Conservation (phyloP, 192 early-diverging fungal species). For the Gamsiella multidivaricata region DNA sequence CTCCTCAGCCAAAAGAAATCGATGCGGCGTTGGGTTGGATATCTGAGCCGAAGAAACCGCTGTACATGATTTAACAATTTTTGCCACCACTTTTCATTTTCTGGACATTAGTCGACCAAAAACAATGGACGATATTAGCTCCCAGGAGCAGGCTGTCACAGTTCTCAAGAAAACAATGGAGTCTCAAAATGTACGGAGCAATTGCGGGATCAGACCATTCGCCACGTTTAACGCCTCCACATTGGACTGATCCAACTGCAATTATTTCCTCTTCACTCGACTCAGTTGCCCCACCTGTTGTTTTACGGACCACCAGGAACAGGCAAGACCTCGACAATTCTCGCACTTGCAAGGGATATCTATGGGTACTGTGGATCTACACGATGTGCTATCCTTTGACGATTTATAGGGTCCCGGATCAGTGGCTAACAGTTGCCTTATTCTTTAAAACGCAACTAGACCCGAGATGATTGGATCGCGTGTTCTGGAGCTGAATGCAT, state of each 20-base stretch:
- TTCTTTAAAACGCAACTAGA: no score
- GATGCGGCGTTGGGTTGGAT: no score
- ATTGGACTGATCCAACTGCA: not conserved
- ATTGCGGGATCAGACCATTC: not conserved
- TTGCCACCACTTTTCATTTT: conserved; percentile 29
- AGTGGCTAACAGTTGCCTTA: no score
- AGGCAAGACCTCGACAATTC: conserved; percentile 95
- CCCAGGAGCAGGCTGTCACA: conserved; percentile 89
- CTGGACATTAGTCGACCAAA: conserved; percentile 75
- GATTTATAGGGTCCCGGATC: no score
- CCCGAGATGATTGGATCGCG: conserved; percentile 81
- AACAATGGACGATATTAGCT: conserved; percentile 84
- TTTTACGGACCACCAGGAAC: conserved; percentile 99
- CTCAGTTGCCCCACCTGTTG: conserved; percentile 92
- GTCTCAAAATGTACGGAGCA: conserved; percentile 84
- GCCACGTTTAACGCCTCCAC: not conserved
- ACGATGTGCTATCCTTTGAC: not conserved
- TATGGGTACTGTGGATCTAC: conserved; percentile 69
- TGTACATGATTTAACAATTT: not conserved
- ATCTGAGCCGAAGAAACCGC: no score
- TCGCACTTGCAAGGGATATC: conserved; percentile 88
- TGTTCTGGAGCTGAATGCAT: conserved; percentile 95
- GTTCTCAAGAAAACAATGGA: conserved; percentile 87
- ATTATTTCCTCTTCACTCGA: not conserved
- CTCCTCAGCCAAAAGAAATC: no score